Evolutionary conservation across 2,329 filamentous ascomycete species (phyloP).

Genomic region (Teratosphaeriaceae sp.): DNA sequence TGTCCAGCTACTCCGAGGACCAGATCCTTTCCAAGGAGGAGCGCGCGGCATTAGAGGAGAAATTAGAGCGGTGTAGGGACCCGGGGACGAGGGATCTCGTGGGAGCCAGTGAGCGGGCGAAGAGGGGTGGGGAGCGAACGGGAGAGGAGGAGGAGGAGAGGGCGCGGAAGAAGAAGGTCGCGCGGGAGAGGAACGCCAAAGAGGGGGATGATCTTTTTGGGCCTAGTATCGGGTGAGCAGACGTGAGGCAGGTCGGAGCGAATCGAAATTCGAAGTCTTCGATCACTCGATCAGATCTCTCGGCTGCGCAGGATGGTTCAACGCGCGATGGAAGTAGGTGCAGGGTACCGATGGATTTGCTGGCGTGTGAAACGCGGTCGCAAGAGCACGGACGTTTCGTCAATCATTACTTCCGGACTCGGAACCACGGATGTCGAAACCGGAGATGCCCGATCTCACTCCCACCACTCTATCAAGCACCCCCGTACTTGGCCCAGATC

Average conservation of each 20-base stretch:
- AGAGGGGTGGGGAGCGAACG: conserved; percentile 30
- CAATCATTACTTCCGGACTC: no score
- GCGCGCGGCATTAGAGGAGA: conserved; percentile 47
- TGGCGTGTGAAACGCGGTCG: no score
- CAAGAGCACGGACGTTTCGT: no score
- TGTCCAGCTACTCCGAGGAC: conserved; percentile 25
- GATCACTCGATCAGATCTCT: no score
- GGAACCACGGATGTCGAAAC: no score
- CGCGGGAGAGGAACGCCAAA: conserved; percentile 33
- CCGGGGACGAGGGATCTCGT: conserved; percentile 68
- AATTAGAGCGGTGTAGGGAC: conserved; percentile 65
- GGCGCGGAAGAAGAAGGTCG: conserved; percentile 39
- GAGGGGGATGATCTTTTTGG: conserved; percentile 42
- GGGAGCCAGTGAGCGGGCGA: conserved; percentile 58
- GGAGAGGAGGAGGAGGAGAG: conserved; percentile 36
- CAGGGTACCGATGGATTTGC: no score
- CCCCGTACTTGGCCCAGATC: no score
- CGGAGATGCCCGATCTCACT: no score
- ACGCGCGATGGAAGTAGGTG: no score
- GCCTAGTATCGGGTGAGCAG: conserved; percentile 19
- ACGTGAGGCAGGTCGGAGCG: background rate
- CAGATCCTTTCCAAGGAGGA: conserved; percentile 27
- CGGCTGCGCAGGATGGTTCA: no score
- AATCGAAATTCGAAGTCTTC: no score
- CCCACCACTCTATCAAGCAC: no score